A percentile compares a stretch with the other conserved stretches of the same genome.
Evolutionary conservation across 805 yeast species (phyloP).

Genomic region (Dipodascus albidus): DNA sequence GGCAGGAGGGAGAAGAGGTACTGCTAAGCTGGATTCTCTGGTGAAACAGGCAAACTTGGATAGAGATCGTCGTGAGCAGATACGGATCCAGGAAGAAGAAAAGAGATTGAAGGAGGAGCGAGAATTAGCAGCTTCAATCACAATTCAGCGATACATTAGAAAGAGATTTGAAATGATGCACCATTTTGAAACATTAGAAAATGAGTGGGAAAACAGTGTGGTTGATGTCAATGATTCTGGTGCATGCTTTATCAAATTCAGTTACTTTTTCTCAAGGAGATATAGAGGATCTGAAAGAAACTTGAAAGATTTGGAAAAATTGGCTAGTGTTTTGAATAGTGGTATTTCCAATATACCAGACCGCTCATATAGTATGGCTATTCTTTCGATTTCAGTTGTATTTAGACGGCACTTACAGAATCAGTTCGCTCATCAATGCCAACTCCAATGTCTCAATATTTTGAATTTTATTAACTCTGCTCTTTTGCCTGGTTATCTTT

Average conservation of each 20-base stretch:
- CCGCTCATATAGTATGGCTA: background rate
- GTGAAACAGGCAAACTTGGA: slow-evolving; percentile 58
- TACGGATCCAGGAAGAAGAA: slow-evolving; percentile 38
- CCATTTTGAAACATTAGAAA: background rate
- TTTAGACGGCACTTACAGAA: background rate
- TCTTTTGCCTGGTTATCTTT: background rate
- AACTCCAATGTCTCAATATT: background rate
- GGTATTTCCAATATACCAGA: background rate
- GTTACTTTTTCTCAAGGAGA: background rate
- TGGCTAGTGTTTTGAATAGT: background rate
- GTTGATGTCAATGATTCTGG: background rate
- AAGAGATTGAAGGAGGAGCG: slow-evolving; percentile 11
- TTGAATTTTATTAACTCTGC: background rate
- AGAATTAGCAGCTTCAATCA: slow-evolving; percentile 6
- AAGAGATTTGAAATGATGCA: slow-evolving; percentile 1
- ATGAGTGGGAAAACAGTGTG: background rate
- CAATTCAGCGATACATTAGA: slow-evolving; percentile 9
- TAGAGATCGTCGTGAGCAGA: slow-evolving; percentile 51
- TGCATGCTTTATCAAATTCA: background rate
- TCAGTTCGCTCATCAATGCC: background rate
- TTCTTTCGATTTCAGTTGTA: background rate
- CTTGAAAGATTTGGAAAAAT: background rate
- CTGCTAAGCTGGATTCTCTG: slow-evolving; percentile 23
- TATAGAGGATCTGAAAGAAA: background rate
- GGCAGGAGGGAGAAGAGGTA: slow-evolving; percentile 32